Evolutionary conservation across 805 yeast species (phyloP).

Genomic region (Lipomyces sp.): DNA sequence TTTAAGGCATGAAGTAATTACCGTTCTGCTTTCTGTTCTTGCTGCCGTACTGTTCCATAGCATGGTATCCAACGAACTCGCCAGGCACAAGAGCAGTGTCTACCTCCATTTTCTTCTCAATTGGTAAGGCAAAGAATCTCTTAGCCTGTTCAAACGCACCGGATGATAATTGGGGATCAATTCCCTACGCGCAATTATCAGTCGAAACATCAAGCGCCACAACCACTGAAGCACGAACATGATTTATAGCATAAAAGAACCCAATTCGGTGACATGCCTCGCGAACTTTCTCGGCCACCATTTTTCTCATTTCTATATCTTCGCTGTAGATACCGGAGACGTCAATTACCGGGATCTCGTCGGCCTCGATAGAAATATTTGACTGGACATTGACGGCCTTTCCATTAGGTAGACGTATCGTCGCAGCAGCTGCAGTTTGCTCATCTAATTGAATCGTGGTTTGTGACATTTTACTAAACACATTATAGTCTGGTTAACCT

Average conservation of each 20-base stretch:
- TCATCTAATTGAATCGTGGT: background rate
- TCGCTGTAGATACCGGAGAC: constrained; percentile 30
- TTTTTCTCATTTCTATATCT: constrained; percentile 31
- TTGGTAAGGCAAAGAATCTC: constrained; percentile 42
- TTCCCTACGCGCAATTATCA: constrained; percentile 28
- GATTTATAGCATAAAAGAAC: constrained; percentile 42
- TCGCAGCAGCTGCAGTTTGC: background rate
- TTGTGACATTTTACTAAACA: background rate
- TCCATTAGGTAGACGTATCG: constrained; percentile 9
- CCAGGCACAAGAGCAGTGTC: constrained; percentile 41
- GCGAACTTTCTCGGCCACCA: constrained; percentile 39
- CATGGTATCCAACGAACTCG: constrained; percentile 41
- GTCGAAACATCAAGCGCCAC: background rate
- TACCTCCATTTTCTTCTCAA: constrained; percentile 43
- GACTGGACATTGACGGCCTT: constrained; percentile 3
- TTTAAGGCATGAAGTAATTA: background rate
- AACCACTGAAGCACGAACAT: constrained; percentile 15
- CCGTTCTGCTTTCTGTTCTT: constrained; percentile 35
- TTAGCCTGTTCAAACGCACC: constrained; percentile 39
- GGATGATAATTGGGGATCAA: constrained; percentile 18
- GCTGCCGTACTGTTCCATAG: constrained; percentile 38
- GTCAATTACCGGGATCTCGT: constrained; percentile 37
- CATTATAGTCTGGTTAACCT: no score
- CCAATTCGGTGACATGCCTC: constrained; percentile 41
- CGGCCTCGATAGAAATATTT: constrained; percentile 15